Percentiles rank a stretch among this genome's conserved stretches.
These are phyloP conservation scores for Ceratocystis colombiana DNA, from an alignment of 2,329 filamentous ascomycete species.

Conservation along the genomic window DNA sequence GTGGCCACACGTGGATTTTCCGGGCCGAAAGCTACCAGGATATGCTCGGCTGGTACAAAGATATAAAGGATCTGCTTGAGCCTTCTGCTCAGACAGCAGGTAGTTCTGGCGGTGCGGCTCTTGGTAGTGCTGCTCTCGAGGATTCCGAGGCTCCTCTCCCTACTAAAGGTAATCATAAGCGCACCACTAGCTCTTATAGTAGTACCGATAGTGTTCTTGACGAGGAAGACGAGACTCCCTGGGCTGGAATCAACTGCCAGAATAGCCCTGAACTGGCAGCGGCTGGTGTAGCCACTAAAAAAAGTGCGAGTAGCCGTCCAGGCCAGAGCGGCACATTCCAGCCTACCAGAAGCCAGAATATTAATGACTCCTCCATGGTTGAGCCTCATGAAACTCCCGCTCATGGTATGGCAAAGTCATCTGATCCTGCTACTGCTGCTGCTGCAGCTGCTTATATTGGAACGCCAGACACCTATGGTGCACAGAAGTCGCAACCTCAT, in stretches of 20 bases:
- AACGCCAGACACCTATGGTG: background rate
- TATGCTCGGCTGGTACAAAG: slow-evolving; percentile 94
- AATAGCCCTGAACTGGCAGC: background rate
- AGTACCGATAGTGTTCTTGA: slow-evolving; percentile 75
- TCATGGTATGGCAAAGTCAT: background rate
- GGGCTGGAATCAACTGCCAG: slow-evolving; percentile 13
- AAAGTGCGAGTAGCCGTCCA: background rate
- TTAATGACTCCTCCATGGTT: background rate
- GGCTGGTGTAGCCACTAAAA: background rate
- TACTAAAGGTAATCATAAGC: background rate
- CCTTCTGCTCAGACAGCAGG: slow-evolving; percentile 6
- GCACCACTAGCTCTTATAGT: slow-evolving; percentile 32
- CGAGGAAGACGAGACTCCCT: slow-evolving; percentile 46
- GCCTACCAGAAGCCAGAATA: background rate
- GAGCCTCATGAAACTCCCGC: background rate
- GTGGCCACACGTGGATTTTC: slow-evolving; percentile 64
- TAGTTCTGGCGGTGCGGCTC: background rate
- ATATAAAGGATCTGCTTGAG: slow-evolving; percentile 81
- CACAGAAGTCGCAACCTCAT: slow-evolving; percentile 12
- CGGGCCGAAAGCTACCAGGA: slow-evolving; percentile 71
- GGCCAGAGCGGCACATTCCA: slow-evolving; percentile 10
- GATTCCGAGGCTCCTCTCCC: background rate
- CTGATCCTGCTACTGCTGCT: background rate
- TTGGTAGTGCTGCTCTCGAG: slow-evolving; percentile 4
- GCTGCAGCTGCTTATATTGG: background rate